These are phyloP conservation scores for Penicillium samsonianum DNA, from an alignment of 495 filamentous ascomycete genomes.

Conservation along the genomic window DNA sequence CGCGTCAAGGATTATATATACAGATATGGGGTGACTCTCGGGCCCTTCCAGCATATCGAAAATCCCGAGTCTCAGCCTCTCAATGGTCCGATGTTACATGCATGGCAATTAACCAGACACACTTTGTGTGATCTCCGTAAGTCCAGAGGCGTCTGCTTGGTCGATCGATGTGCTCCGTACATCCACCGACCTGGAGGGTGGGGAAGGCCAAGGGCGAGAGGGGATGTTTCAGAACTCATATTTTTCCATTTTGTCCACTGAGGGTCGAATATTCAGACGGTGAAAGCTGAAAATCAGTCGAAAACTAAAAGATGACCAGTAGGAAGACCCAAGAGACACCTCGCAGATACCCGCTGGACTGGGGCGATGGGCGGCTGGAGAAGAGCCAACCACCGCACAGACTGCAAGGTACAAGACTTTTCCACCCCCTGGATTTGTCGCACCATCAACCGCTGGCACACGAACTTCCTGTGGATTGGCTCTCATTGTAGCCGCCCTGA, in stretches of 20 bases:
- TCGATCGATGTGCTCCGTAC: constrained; percentile 1
- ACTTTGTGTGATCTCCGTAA: constrained; percentile 18
- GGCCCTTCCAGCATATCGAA: not conserved
- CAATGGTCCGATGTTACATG: constrained; percentile 16
- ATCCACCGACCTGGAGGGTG: not conserved
- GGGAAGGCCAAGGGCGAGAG: constrained; percentile 22
- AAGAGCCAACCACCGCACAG: constrained; percentile 26
- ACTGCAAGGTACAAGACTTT: constrained; percentile 8
- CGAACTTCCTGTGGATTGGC: constrained; percentile 19
- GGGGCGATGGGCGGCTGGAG: constrained; percentile 17
- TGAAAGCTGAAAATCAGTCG: not conserved
- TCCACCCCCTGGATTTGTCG: constrained; percentile 12
- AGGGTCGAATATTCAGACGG: not conserved
- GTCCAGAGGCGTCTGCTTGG: not conserved
- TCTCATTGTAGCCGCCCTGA: constrained; percentile 22
- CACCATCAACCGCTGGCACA: constrained; percentile 8
- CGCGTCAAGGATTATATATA: constrained; percentile 30
- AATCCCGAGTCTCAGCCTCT: not conserved
- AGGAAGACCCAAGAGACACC: constrained; percentile 10
- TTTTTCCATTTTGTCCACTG: constrained; percentile 4
- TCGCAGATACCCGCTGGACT: constrained; percentile 21
- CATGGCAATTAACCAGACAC: constrained; percentile 30
- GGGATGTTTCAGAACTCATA: constrained; percentile 25
- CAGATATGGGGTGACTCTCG: constrained; percentile 6
- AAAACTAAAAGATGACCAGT: constrained; percentile 21